Evolutionary conservation across 2,329 filamentous ascomycete genomes (phyloP).

Genomic region (Pseudogymnoascus sp.): DNA sequence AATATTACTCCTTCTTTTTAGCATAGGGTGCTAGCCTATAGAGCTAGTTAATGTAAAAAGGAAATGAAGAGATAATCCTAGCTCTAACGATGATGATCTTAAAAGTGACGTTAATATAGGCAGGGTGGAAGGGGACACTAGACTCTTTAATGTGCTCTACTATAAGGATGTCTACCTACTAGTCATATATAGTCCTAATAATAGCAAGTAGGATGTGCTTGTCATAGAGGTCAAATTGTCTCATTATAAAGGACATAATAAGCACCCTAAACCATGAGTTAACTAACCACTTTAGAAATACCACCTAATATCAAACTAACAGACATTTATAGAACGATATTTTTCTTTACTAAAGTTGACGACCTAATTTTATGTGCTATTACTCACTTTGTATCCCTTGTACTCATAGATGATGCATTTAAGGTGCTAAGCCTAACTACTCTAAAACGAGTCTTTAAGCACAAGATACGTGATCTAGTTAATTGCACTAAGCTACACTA

Average conservation of each 20-base stretch:
- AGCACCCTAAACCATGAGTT: conserved; percentile 17
- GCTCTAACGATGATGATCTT: too few species aligned
- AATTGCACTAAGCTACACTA: background rate
- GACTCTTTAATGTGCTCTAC: too few species aligned
- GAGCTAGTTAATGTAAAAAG: too few species aligned
- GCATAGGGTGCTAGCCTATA: too few species aligned
- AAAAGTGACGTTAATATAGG: too few species aligned
- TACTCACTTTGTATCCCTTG: conserved; percentile 16
- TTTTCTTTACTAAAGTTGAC: conserved; percentile 19
- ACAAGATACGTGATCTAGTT: conserved; percentile 11
- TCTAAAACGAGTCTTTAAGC: conserved; percentile 15
- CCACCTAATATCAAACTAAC: conserved; percentile 12
- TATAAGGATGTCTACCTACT: too few species aligned
- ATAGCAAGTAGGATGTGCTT: conserved; percentile 7
- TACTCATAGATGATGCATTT: conserved; percentile 14
- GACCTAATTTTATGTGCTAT: conserved; percentile 18
- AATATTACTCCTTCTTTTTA: too few species aligned
- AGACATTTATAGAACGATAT: conserved; percentile 13
- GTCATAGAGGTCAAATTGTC: conserved; percentile 13
- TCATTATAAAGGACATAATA: conserved; percentile 17
- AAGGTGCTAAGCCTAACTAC: conserved; percentile 14
- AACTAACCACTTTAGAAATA: background rate
- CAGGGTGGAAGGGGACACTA: too few species aligned
- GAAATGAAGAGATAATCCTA: too few species aligned
- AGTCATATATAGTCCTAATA: too few species aligned